A percentile compares a stretch with the other conserved stretches of the same genome.
These are phyloP conservation scores for Phytophthora pini DNA, from an alignment of 352 stramenopile genomes.

Conservation along the genomic window DNA sequence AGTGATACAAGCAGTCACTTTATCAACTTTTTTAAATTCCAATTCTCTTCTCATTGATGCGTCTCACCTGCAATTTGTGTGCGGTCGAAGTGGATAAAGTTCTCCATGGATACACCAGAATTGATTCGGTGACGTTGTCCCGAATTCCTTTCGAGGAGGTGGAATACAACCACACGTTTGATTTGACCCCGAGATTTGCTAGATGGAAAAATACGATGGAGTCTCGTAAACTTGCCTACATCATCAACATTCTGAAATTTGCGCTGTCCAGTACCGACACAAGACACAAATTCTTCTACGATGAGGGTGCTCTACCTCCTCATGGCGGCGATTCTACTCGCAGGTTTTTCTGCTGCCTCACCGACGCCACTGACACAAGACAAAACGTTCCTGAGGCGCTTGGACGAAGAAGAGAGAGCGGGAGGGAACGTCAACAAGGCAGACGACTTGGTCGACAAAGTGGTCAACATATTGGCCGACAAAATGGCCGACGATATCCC, in stretches of 20 bases:
- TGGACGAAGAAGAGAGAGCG: constrained; percentile 12
- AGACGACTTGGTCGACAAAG: constrained; percentile 4
- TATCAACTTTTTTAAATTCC: too few species aligned
- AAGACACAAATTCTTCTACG: not conserved
- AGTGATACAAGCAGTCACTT: not conserved
- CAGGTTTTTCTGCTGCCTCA: not conserved
- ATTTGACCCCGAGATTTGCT: not conserved
- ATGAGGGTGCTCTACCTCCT: constrained; percentile 6
- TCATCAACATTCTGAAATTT: not conserved
- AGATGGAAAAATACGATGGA: not conserved
- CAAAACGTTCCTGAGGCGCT: not conserved
- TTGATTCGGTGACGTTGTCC: too few species aligned
- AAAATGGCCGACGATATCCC: constrained; percentile 6
- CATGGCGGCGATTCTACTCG: not conserved
- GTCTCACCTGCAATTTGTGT: too few species aligned
- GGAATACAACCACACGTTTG: not conserved
- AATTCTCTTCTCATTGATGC: too few species aligned
- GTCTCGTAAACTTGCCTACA: not conserved
- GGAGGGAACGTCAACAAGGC: constrained; percentile 5
- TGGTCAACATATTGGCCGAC: not conserved
- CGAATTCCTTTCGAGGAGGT: too few species aligned
- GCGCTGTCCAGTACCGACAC: not conserved
- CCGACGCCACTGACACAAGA: not conserved
- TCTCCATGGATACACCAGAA: too few species aligned
- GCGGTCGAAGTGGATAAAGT: too few species aligned